Conservation (phyloP, 2,329 filamentous ascomycete genomes). For the Clarireedia homoeocarpa region DNA sequence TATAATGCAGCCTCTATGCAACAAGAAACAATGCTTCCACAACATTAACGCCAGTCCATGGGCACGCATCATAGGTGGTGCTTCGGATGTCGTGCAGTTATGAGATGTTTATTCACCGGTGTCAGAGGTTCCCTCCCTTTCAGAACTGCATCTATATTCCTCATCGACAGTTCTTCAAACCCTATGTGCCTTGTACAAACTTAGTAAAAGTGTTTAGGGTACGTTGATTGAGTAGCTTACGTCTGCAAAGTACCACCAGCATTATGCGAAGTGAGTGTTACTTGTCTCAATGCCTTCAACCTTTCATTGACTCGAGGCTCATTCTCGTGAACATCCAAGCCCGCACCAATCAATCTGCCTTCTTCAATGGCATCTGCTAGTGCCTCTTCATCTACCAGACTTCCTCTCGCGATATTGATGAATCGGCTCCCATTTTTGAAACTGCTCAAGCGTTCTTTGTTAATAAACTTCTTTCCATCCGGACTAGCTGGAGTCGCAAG, state of each 20-base stretch:
- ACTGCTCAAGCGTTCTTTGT: slow-evolving; percentile 36
- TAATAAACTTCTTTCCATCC: slow-evolving; percentile 42
- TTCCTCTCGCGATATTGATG: slow-evolving; percentile 59
- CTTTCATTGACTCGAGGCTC: slow-evolving; percentile 40
- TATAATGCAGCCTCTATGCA: no score
- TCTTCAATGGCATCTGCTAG: slow-evolving; percentile 50
- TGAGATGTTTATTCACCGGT: slow-evolving; percentile 27
- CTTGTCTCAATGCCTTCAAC: slow-evolving; percentile 25
- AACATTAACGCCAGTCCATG: no score
- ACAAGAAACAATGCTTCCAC: no score
- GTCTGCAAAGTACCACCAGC: slow-evolving; percentile 60
- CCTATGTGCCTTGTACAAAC: slow-evolving; percentile 34
- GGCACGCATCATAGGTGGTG: no score
- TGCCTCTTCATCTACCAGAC: slow-evolving; percentile 57
- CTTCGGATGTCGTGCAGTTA: neutral
- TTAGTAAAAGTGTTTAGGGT: neutral
- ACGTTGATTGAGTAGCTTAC: slow-evolving; percentile 10
- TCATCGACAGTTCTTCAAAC: slow-evolving; percentile 59
- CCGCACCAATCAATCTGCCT: slow-evolving; percentile 43
- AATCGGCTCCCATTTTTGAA: slow-evolving; percentile 50
- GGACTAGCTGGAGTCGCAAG: slow-evolving; percentile 48
- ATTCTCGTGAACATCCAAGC: slow-evolving; percentile 55
- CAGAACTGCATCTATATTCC: slow-evolving; percentile 56
- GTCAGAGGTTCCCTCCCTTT: slow-evolving; percentile 25
- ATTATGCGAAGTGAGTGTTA: slow-evolving; percentile 58